Percentiles rank a stretch among this genome's conserved stretches.
These are phyloP conservation scores for Cucurbita ficifolia DNA, from an alignment of 306 rosid species.

Conservation along the genomic window DNA sequence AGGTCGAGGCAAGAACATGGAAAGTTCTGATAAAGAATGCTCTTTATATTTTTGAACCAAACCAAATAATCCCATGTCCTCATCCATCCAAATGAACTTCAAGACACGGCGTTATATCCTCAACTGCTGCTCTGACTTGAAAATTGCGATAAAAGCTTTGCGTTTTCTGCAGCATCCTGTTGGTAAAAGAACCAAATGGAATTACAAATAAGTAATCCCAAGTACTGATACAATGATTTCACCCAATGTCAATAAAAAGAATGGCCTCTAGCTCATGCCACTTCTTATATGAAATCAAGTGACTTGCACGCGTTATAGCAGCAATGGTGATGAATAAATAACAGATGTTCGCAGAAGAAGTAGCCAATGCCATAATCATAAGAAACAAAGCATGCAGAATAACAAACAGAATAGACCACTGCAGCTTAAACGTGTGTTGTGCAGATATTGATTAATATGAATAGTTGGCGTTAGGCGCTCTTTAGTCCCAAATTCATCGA, in stretches of 20 bases:
- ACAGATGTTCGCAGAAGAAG: not conserved
- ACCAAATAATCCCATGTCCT: not conserved
- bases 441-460: not conserved
- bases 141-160: not conserved
- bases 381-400: not conserved
- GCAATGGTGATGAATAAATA: not conserved
- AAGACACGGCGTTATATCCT: not conserved
- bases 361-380: not conserved
- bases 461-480: not conserved
- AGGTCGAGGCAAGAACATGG: not conserved
- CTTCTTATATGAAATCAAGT: not conserved
- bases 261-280: not conserved
- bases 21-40: constrained; percentile 2
- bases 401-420: not conserved
- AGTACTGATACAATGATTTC: not conserved
- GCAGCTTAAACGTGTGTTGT: not conserved
- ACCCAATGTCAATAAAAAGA: not conserved
- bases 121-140: not conserved
- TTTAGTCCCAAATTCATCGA: not conserved
- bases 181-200: not conserved
- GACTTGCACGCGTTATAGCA: not conserved
- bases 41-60: not conserved
- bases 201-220: not conserved
- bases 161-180: not conserved
- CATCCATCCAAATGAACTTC: not conserved